These are phyloP conservation scores for Fusarium chuoi DNA, from an alignment of 2,329 filamentous ascomycete species.

Conservation along the genomic window DNA sequence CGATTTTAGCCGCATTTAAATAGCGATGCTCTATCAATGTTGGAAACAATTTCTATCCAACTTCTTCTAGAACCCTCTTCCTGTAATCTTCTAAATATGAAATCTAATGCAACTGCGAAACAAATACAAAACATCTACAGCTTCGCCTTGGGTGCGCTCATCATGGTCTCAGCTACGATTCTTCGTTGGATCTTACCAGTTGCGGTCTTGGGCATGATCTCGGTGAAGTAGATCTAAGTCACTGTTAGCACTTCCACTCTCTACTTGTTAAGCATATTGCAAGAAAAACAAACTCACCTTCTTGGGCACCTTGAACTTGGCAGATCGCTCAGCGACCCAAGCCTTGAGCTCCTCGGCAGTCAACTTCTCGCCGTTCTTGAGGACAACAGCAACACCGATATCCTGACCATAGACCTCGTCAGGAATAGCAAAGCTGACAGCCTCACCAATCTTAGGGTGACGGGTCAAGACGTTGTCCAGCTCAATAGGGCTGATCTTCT, in stretches of 20 bases:
- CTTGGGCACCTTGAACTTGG: slow-evolving; percentile 88
- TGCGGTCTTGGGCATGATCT: slow-evolving; percentile 90
- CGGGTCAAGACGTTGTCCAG: slow-evolving; percentile 84
- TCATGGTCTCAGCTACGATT: slow-evolving; percentile 87
- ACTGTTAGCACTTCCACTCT: background rate
- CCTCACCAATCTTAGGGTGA: slow-evolving; percentile 78
- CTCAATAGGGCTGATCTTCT: slow-evolving; percentile 91
- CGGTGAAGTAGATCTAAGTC: slow-evolving; percentile 78
- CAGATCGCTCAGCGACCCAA: slow-evolving; percentile 76
- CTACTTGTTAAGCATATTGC: background rate
- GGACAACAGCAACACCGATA: slow-evolving; percentile 78
- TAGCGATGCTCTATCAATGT: slow-evolving; percentile 18
- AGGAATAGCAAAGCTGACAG: slow-evolving; percentile 84
- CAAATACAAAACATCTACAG: slow-evolving; percentile 52
- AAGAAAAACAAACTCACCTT: slow-evolving; percentile 66
- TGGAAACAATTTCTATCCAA: slow-evolving; percentile 18
- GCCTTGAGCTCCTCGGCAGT: slow-evolving; percentile 69
- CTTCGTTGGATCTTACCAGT: slow-evolving; percentile 89
- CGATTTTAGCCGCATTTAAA: slow-evolving; percentile 4
- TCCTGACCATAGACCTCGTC: slow-evolving; percentile 88
- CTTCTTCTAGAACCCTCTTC: background rate
- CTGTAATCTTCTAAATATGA: background rate
- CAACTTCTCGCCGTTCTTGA: slow-evolving; percentile 71
- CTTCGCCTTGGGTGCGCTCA: slow-evolving; percentile 68
- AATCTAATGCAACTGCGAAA: background rate